Conservation (phyloP, 768 basidiomycete genomes). For the Pleurotus eryngii region DNA sequence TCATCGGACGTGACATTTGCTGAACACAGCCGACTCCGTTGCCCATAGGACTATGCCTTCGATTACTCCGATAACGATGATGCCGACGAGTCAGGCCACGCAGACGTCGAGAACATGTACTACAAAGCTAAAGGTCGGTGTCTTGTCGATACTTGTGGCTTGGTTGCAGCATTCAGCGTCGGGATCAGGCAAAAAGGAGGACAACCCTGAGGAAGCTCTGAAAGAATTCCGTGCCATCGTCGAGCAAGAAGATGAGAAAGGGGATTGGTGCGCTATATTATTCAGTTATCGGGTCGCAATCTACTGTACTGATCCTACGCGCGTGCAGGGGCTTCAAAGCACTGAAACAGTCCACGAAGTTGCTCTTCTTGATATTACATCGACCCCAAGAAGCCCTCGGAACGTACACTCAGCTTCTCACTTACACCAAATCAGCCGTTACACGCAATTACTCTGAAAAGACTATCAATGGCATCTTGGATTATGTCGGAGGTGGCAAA, state of each 20-base stretch:
- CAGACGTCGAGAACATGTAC: conserved; percentile 97
- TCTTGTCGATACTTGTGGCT: not conserved
- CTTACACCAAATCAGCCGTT: conserved; percentile 94
- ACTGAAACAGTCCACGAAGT: conserved; percentile 94
- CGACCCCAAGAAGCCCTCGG: conserved; percentile 81
- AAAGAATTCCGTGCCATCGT: conserved; percentile 89
- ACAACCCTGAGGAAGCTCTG: conserved; percentile 87
- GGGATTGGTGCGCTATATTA: conserved; percentile 72
- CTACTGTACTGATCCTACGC: conserved; percentile 1
- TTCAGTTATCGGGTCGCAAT: not conserved
- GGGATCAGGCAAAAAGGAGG: conserved; percentile 81
- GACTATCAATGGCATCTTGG: conserved; percentile 96
- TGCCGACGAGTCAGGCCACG: conserved; percentile 73
- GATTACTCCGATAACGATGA: conserved; percentile 93
- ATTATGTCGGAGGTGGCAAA: conserved; percentile 93
- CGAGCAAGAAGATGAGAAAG: conserved; percentile 86
- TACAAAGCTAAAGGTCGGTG: conserved; percentile 91
- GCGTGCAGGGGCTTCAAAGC: conserved; percentile 93
- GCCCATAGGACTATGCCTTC: conserved; percentile 83
- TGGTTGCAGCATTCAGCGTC: conserved; percentile 9
- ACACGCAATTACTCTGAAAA: conserved; percentile 97
- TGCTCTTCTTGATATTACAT: conserved; percentile 77
- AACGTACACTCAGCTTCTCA: conserved; percentile 82
- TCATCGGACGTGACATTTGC: not conserved
- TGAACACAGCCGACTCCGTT: not conserved